A percentile compares a stretch with the other conserved stretches of the same genome.
Conservation (phyloP, 495 filamentous ascomycete species). For the Hypoxylon intermedium region DNA sequence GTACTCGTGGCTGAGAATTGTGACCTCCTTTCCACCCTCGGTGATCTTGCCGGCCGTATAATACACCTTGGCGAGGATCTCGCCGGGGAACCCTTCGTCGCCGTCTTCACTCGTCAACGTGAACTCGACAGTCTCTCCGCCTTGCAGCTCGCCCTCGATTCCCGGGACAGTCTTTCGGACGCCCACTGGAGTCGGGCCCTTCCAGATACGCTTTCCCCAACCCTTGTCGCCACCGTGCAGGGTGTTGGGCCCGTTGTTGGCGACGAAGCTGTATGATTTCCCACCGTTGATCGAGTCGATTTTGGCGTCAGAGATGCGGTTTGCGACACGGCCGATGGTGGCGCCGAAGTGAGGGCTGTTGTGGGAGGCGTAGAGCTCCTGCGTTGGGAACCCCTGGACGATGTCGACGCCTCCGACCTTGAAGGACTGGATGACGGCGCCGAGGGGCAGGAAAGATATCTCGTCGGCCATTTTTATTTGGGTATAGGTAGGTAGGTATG, state of each 20-base stretch:
- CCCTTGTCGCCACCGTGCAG: slow-evolving; percentile 82
- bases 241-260: slow-evolving; percentile 79
- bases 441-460: slow-evolving; percentile 77
- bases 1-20: slow-evolving; percentile 82
- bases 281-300: slow-evolving; percentile 75
- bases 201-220: slow-evolving; percentile 85
- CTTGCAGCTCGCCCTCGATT: slow-evolving; percentile 62
- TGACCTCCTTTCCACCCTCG: slow-evolving; percentile 64
- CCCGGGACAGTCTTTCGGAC: slow-evolving; percentile 50
- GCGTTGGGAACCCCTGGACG: slow-evolving; percentile 80
- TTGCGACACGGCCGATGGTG: slow-evolving; percentile 91
- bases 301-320: slow-evolving; percentile 77
- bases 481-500: no score
- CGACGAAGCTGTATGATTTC: slow-evolving; percentile 67
- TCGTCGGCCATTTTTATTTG: slow-evolving; percentile 47
- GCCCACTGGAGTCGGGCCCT: slow-evolving; percentile 72
- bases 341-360: slow-evolving; percentile 86
- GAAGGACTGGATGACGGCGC: slow-evolving; percentile 89
- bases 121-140: slow-evolving; percentile 79
- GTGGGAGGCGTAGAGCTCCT: slow-evolving; percentile 72
- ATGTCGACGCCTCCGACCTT: slow-evolving; percentile 79
- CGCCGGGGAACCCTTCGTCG: slow-evolving; percentile 87
- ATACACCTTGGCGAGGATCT: slow-evolving; percentile 76
- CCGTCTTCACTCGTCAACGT: slow-evolving; percentile 73
- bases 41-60: slow-evolving; percentile 76